These are phyloP conservation scores for Lipomyces japonicus DNA, from an alignment of 805 yeast species.

Conservation along the genomic window DNA sequence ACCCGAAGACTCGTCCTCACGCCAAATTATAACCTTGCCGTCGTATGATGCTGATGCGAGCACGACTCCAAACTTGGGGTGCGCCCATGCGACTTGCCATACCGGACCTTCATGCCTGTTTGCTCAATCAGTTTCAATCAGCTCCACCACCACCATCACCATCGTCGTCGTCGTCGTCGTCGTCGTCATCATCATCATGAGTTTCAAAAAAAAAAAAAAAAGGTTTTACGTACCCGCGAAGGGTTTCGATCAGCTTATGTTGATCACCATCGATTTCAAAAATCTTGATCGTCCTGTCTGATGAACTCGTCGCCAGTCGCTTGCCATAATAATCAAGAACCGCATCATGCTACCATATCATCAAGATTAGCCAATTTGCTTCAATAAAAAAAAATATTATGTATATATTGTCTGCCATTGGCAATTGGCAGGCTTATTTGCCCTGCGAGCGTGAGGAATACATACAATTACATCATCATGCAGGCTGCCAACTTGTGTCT, in stretches of 20 bases:
- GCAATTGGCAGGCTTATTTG: neutral
- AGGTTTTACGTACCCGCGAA: constrained; percentile 49
- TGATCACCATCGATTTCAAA: constrained; percentile 85
- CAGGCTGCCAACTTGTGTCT: constrained; percentile 11
- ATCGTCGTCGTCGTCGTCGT: too few species aligned
- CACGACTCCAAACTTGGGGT: constrained; percentile 93
- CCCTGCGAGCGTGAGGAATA: neutral
- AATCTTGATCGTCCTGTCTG: constrained; percentile 92
- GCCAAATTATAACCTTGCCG: constrained; percentile 92
- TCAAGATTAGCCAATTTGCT: neutral
- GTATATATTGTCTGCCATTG: neutral
- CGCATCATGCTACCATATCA: constrained; percentile 68
- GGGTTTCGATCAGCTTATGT: constrained; percentile 76
- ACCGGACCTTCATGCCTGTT: constrained; percentile 88
- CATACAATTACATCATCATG: constrained; percentile 22
- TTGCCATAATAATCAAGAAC: constrained; percentile 96
- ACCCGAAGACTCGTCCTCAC: constrained; percentile 68
- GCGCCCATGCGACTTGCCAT: constrained; percentile 99
- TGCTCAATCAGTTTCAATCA: too few species aligned
- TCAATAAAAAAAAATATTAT: neutral
- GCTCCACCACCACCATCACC: neutral
- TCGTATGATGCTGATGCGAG: constrained; percentile 94
- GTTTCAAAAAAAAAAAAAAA: neutral
- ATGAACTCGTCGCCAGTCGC: constrained; percentile 90
- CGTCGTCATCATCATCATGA: neutral